Evolutionary conservation across 2,329 filamentous ascomycete species (phyloP).

Genomic region (Phaeosphaeria sp.): DNA sequence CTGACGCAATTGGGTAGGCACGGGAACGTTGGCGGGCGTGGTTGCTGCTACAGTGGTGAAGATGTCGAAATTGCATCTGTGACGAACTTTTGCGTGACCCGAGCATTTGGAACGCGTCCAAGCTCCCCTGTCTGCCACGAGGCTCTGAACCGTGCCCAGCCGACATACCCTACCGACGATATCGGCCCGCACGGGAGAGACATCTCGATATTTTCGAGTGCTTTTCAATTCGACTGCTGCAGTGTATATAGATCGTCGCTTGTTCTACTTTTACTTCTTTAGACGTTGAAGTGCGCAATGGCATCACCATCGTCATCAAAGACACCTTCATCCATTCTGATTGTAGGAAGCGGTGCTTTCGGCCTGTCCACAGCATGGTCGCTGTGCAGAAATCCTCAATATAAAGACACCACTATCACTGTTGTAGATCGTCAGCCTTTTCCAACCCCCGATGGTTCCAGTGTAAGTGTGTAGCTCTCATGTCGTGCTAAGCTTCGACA

Average conservation of each 20-base stretch:
- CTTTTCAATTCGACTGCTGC: not conserved
- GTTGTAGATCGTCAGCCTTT: conserved; percentile 65
- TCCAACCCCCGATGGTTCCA: conserved; percentile 65
- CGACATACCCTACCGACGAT: conserved; percentile 33
- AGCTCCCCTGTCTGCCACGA: conserved; percentile 20
- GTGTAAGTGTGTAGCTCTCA: conserved; percentile 45
- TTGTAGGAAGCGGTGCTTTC: conserved; percentile 62
- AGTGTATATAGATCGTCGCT: conserved; percentile 11
- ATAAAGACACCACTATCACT: conserved; percentile 61
- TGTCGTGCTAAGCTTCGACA: not conserved
- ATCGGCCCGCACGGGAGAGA: conserved; percentile 27
- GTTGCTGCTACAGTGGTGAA: conserved; percentile 24
- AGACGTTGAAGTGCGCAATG: conserved; percentile 19
- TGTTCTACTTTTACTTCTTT: conserved; percentile 3
- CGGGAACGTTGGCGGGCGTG: conserved; percentile 10
- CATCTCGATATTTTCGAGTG: not conserved
- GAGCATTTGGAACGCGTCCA: conserved; percentile 17
- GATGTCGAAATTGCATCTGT: conserved; percentile 9
- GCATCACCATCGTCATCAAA: conserved; percentile 20
- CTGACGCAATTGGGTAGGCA: conserved; percentile 8
- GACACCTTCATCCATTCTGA: conserved; percentile 54
- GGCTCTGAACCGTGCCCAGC: conserved; percentile 31
- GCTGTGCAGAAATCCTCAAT: conserved; percentile 66
- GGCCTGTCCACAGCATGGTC: conserved; percentile 72
- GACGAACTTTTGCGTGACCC: conserved; percentile 9